Evolutionary conservation across 257 asterid genomes (phyloP).

Genomic region (Leonotis leonurus): DNA sequence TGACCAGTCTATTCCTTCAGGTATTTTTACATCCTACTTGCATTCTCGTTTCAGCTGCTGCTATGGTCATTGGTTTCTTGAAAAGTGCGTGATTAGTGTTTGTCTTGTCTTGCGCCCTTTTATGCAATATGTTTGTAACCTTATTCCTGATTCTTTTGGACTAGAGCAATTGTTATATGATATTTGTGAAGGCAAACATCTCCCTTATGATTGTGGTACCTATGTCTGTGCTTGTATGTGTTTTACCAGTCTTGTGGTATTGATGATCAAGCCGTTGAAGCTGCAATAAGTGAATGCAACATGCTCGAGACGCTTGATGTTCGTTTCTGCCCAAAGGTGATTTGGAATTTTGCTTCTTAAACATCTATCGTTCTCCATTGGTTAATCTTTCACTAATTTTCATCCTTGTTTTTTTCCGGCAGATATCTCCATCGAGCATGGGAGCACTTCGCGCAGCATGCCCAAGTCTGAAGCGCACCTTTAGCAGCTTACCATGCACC

Average conservation of each 20-base stretch:
- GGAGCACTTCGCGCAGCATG: background rate
- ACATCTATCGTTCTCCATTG: background rate
- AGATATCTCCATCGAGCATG: background rate
- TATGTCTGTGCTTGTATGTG: background rate
- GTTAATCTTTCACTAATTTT: background rate
- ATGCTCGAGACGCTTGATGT: conserved; percentile 86
- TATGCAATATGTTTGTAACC: background rate
- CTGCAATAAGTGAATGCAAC: conserved; percentile 46
- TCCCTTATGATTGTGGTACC: no score
- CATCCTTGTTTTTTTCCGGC: background rate
- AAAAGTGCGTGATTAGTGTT: background rate
- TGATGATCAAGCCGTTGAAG: conserved; percentile 59
- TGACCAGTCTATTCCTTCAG: conserved; percentile 95
- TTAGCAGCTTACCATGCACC: background rate
- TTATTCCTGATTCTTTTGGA: no score
- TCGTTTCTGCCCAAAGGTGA: conserved; percentile 77
- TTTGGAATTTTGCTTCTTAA: background rate
- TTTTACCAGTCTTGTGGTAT: conserved; percentile 54
- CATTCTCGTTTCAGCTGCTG: background rate
- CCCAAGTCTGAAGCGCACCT: background rate
- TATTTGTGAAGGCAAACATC: no score
- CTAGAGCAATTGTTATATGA: no score
- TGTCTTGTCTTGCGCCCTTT: no score
- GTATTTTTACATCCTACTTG: conserved; percentile 26
- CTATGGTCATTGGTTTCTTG: background rate